Percentiles rank a stretch among this genome's conserved stretches.
phyloP scores from a whole-genome alignment of 352 stramenopile species.

The Globisporangium ultimum region DNA sequence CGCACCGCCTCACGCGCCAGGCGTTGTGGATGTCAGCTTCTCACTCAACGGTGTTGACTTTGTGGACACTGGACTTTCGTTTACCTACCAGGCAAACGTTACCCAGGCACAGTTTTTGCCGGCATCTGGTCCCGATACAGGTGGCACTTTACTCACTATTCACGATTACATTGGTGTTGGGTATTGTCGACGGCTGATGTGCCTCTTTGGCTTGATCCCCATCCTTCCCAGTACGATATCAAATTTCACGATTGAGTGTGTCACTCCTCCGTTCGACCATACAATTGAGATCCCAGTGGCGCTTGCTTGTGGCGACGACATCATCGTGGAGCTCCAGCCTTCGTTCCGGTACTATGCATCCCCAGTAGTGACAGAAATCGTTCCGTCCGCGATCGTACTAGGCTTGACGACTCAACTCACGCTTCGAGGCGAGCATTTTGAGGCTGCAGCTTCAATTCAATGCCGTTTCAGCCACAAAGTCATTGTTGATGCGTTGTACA shows the following conservation, averaged over 20 bases:
- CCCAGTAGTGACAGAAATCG: constrained; percentile 17
- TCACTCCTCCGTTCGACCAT: constrained; percentile 15
- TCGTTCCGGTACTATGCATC: constrained; percentile 29
- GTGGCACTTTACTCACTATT: constrained; percentile 31
- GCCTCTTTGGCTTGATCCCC: constrained; percentile 21
- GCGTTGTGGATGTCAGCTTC: constrained; percentile 28
- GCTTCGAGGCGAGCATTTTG: constrained; percentile 25
- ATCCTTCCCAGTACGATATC: constrained; percentile 12
- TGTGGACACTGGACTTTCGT: constrained; percentile 20
- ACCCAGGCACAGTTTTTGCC: constrained; percentile 18
- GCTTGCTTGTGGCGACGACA: constrained; percentile 25
- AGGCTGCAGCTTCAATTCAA: constrained; percentile 8
- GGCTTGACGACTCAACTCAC: constrained; percentile 14
- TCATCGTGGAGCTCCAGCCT: constrained; percentile 21
- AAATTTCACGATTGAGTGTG: constrained; percentile 18
- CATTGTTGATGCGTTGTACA: constrained; percentile 7
- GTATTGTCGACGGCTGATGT: constrained; percentile 24
- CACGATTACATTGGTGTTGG: constrained; percentile 4
- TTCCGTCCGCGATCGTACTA: constrained; percentile 20
- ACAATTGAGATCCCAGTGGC: constrained; percentile 16
- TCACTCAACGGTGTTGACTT: constrained; percentile 57
- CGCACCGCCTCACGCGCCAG: constrained; percentile 20
- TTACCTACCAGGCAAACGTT: constrained; percentile 23
- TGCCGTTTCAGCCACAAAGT: constrained; percentile 21
- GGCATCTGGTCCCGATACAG: constrained; percentile 20